Evolutionary conservation across 116 monocot species (phyloP), one percentile per base, ranked within the genome.

Genomic region (Papilionanthe hybrid): DNA sequence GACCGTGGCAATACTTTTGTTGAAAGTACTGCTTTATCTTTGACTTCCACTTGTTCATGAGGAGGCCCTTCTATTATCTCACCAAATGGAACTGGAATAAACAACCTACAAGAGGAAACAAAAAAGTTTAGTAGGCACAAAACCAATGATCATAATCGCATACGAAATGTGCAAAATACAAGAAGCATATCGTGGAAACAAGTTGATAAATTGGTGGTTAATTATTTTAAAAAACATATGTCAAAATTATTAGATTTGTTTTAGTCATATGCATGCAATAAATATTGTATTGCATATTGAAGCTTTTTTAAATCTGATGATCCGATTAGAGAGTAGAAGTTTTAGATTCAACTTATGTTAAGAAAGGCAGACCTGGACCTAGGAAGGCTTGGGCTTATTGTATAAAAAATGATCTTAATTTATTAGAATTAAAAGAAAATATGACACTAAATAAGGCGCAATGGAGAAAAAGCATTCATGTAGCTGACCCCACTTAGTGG

Each of bases 81-180:
- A 53, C 86, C 75, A 80, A 82, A 81, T 43, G 73, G 28, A 11
- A 79, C 32, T 13, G 88, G 86, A 49, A 86, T 79, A 73, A 92
- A 85, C 29, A 90, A 85, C 85, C 94, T 93, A 29, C 77, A 84
- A 32, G 49, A 29, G 25, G 7, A 75, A 18, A 63, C 6, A 10
- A 37, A 5, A 3, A 7, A 43, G 37, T n/a, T 43, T 28, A 67
- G 30, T 4, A 44, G 10, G 42, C 3, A 19, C 18, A 6, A 42
- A 72, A 18, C 12, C 42, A 17, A 41, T 10, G 42, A 41, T 18
- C 66, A 67, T 69, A 71, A 17, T 32, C 10, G 13, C 28, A 71
- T 71, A 11, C 30, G 13, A 71, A 71, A 71, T 13, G 0, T 12
- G 32, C 28, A 69, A 37, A 28, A 37, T 30, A 69, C 37, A 17